Base-by-base conservation (phyloP, 257 asterid genomes). In the Solanum etuberosum region DNA sequence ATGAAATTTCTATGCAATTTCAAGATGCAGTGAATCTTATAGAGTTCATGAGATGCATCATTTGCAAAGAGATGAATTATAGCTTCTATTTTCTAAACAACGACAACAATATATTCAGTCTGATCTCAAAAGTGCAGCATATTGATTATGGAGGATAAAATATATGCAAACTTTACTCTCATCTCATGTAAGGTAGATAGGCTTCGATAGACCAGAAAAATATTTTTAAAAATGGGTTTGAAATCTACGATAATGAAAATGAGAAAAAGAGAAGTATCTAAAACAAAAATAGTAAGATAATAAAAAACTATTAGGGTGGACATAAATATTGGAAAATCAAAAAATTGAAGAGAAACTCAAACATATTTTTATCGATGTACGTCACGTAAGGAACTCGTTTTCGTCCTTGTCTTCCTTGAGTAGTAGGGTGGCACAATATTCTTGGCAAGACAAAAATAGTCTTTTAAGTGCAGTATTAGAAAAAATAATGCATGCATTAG, bases 381-480 rank as follows among this genome's bases (percentile, higher is more conserved):
- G 20, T 51, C 4, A 51, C 3, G 10, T 51, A 51, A 51, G 61
- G 18, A 18, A 51, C 3, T 0, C n/a, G 1, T 51, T 4, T 18
- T 21, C n/a, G 6, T 51, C 21, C n/a, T 2, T 51, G n/a, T 18
- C 61, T 20, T 51, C 4, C n/a, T 18, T 2, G 10, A 2, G 61
- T 10, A 6, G 6, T 3, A 2, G 2, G 9, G 63, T 6, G 10
- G 9, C 63, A 1, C 63, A 54, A 18, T 18, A 1, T 6, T 46
- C 13, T 14, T 46, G 54, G 3, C 34, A 43, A 43, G 4, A 13
- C 12, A 11, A 42, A 10, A 13, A 46, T 0, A 5, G 1, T 14
- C 0, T 46, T 0, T 54, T 54, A 54, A 18, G 11, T 9, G 18
- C 1, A 54, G 6, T 18, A 54, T n/a, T n/a, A n/a, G n/a, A n/a